Evolutionary conservation across 202 grass and related monocot species (phyloP).

Genomic region (Carex arenaria): DNA sequence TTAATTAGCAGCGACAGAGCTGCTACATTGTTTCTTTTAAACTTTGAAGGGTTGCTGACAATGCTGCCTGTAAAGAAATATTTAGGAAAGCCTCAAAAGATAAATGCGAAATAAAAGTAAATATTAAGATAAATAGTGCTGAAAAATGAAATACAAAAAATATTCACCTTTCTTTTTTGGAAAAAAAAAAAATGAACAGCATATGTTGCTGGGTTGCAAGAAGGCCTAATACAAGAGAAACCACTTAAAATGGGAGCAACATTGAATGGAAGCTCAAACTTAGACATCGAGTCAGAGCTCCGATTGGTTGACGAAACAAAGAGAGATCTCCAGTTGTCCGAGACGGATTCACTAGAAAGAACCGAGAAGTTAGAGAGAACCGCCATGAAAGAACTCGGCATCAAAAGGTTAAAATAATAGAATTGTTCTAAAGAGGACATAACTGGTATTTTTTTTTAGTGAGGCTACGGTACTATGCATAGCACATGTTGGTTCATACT

Average conservation of each 20-base stretch:
- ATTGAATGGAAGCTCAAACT: constrained; percentile 30
- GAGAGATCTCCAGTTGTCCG: constrained; percentile 16
- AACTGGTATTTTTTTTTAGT: too few relatives aligned
- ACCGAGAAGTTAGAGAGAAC: constrained; percentile 28
- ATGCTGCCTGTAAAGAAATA: too few relatives aligned
- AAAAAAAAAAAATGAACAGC: constrained; percentile 25
- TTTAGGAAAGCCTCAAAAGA: too few relatives aligned
- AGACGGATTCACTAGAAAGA: neutral
- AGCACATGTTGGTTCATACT: too few relatives aligned
- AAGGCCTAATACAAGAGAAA: constrained; percentile 57
- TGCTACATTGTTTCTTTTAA: too few relatives aligned
- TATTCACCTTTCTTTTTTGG: too few relatives aligned
- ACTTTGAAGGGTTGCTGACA: too few relatives aligned
- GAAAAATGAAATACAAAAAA: too few relatives aligned
- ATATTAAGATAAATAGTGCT: too few relatives aligned
- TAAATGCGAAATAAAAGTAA: too few relatives aligned
- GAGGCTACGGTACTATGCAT: too few relatives aligned
- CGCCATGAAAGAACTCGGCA: constrained; percentile 64
- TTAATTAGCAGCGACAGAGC: too few relatives aligned
- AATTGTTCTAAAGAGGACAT: neutral
- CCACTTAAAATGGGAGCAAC: constrained; percentile 40
- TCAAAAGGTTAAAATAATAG: constrained; percentile 32
- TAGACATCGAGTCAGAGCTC: constrained; percentile 72
- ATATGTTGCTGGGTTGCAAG: constrained; percentile 44
- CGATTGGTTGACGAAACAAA: constrained; percentile 38